Base-by-base conservation (phyloP, 257 asterid genomes). In the Cruciata laevipes region DNA sequence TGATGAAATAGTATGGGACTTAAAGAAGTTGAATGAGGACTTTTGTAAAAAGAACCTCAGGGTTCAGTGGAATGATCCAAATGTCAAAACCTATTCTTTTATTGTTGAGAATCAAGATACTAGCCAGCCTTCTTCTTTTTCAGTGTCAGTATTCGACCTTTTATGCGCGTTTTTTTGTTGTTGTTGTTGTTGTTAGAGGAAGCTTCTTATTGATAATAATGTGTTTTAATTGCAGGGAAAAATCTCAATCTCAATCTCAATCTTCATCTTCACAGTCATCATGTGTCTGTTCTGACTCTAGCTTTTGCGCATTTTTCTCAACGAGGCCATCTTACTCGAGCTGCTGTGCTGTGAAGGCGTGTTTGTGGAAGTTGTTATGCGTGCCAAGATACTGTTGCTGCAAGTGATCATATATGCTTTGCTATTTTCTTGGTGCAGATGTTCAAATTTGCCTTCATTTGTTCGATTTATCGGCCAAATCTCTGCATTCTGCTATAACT, bases 101-200 rank as follows among this genome's bases (percentile, higher is more conserved):
- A 32, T 59, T 14, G 78, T 67, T 44, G 87, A 70, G 74, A 88
- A 85, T 68, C 81, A 77, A 47, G 69, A 65, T 33, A 80, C 84
- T 71, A 47, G 71, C 69, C 67, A 40, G 44, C 82, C 96, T 32
- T 85, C 81, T 38, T 82, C 83, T 56, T 83, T 82, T 83, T 93
- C 95, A 42, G 69, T 71, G 97, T 90, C 75, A 83, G 96, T 66
- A 66, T 14, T 47, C 20, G 4, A 17, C 4, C 1, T 6, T 3
- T 47, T 17, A 16, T 47, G 0, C 68, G 47, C 44, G 12, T 31
- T 25, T 49, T 37, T n/a, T 37, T n/a, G 4, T 3, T 10, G 5
- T n/a, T n/a, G n/a, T 37, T n/a, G 4, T 3, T 10, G 5, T n/a
- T n/a, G n/a, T n/a, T n/a, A n/a, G 31, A 0, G 4, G 24, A 25